Conservation (phyloP, 768 basidiomycete species). For the Psilocybe cyanescens region DNA sequence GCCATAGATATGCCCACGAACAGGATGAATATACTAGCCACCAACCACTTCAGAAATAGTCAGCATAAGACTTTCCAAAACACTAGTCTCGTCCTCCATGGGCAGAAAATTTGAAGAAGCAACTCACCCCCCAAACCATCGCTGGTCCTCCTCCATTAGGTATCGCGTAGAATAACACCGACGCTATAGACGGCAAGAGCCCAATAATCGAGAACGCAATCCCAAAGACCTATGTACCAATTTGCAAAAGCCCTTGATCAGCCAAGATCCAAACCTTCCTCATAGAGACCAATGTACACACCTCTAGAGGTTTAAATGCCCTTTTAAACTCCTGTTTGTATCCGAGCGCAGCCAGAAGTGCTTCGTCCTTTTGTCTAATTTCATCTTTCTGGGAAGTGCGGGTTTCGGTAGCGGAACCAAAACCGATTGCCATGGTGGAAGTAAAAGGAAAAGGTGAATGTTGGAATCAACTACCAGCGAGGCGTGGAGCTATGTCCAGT, state of each 20-base stretch:
- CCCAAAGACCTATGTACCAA: conserved; percentile 60
- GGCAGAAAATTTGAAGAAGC: not conserved
- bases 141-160: conserved; percentile 72
- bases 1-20: conserved; percentile 70
- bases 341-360: conserved; percentile 40
- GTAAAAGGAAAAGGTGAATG: not conserved
- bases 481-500: not conserved
- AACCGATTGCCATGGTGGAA: conserved; percentile 5
- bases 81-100: not conserved
- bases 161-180: conserved; percentile 56
- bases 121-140: conserved; percentile 74
- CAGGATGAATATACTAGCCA: conserved; percentile 65
- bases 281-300: conserved; percentile 18
- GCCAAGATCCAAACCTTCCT: not conserved
- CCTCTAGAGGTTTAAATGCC: conserved; percentile 55
- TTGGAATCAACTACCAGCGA: not conserved
- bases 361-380: conserved; percentile 35
- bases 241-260: not conserved
- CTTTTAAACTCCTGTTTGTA: conserved; percentile 60
- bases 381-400: conserved; percentile 16
- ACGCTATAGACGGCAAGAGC: conserved; percentile 64
- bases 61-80: too few relatives aligned
- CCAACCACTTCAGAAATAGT: conserved; percentile 53
- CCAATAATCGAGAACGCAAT: conserved; percentile 75
- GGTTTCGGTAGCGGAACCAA: conserved; percentile 4